These are phyloP conservation scores for Triticum turgidum DNA, from an alignment of 176 grass and related monocot genomes.

Conservation along the genomic window DNA sequence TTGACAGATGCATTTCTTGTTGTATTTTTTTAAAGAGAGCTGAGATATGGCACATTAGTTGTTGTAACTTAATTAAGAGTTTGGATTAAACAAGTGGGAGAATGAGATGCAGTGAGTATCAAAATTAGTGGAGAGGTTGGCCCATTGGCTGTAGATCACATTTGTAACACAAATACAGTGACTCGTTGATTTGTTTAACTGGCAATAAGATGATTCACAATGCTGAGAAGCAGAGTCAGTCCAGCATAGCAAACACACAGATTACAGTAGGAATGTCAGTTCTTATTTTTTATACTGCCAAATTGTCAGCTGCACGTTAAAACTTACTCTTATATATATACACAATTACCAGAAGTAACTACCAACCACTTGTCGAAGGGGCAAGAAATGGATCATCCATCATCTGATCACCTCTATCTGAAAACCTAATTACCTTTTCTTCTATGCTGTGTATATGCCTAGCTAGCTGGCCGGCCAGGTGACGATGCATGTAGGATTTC, in stretches of 20 bases:
- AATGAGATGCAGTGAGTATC: neutral
- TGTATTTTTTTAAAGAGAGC: neutral
- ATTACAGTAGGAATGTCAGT: neutral
- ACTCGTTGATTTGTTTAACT: neutral
- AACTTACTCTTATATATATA: neutral
- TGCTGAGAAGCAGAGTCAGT: neutral
- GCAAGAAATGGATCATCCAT: conserved; percentile 3
- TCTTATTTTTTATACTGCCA: conserved; percentile 16
- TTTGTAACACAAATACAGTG: neutral
- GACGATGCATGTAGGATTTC: neutral
- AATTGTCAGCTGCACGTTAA: neutral
- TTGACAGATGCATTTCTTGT: neutral
- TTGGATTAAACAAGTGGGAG: neutral
- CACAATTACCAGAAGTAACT: neutral
- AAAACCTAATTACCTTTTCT: conserved; percentile 1
- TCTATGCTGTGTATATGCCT: neutral
- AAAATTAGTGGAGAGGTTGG: neutral
- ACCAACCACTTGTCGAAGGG: neutral
- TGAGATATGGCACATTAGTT: neutral
- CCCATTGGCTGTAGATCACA: conserved; percentile 12
- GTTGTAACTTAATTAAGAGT: conserved; percentile 18
- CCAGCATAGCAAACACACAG: neutral
- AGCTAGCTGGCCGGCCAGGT: neutral
- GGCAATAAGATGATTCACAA: neutral
- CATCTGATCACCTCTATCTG: neutral